Evolutionary conservation across 768 basidiomycete genomes (phyloP).

Genomic region (Hortiboletus campestris): DNA sequence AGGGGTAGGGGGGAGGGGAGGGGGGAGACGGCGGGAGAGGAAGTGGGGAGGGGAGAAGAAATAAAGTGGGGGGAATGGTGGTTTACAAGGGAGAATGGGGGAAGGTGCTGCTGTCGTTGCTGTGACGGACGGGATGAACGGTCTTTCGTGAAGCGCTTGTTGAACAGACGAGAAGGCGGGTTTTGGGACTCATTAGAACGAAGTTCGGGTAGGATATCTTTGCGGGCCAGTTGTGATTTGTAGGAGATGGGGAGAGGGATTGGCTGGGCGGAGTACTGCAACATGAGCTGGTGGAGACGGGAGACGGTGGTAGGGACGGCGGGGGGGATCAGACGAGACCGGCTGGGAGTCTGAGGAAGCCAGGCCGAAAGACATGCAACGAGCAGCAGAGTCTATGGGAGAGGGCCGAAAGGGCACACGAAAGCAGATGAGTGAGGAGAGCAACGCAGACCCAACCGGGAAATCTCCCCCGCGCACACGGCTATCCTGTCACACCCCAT

Average conservation of each 20-base stretch:
- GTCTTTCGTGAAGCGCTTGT: conserved; percentile 36
- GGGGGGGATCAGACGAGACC: conserved; percentile 54
- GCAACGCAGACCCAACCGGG: conserved; percentile 21
- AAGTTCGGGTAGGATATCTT: conserved; percentile 31
- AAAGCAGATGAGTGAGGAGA: conserved; percentile 23
- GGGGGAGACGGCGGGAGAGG: conserved; percentile 21
- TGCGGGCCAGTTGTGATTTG: conserved; percentile 26
- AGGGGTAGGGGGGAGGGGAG: conserved; percentile 27
- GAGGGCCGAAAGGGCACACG: conserved; percentile 17
- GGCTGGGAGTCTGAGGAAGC: conserved; percentile 32
- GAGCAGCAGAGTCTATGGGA: conserved; percentile 8
- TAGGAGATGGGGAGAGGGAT: conserved; percentile 34
- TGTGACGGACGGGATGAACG: conserved; percentile 20
- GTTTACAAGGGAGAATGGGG: conserved; percentile 1
- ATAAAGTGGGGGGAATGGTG: conserved; percentile 17
- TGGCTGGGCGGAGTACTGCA: conserved; percentile 49
- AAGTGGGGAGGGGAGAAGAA: conserved; percentile 4
- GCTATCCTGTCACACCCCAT: conserved; percentile 8
- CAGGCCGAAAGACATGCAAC: conserved; percentile 31
- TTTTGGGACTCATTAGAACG: conserved; percentile 27
- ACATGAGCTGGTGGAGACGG: conserved; percentile 45
- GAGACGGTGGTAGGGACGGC: conserved; percentile 32
- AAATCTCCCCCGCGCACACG: conserved; percentile 10
- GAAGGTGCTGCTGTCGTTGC: conserved; percentile 14
- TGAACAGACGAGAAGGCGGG: conserved; percentile 30